Base-by-base conservation (phyloP, 805 yeast genomes). In the Yarrowia osloensis region DNA sequence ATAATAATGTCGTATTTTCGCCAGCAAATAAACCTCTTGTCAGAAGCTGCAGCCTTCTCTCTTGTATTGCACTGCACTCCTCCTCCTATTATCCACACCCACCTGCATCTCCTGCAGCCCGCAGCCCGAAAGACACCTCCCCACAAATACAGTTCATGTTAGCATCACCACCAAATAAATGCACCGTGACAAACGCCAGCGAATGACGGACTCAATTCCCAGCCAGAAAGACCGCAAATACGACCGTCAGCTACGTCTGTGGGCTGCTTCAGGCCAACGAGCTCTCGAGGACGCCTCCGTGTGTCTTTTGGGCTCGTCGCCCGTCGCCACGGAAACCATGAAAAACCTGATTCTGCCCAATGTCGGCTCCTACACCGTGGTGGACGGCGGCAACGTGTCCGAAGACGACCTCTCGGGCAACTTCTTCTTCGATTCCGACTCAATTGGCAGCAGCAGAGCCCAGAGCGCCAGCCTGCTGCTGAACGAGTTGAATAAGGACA, bases 211-310 rank as follows among this genome's bases (percentile, higher is more conserved):
- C 46, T 26, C 62, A 24, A 54, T 54, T 54, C 71, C 69, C 17
- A 59, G 69, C 26, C 68, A 67, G 13, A 71, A 70, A 57, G 75
- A 72, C 47, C 68, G 69, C 33, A 86, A 86, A 69, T 92, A 90
- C 74, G 97, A 93, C 76, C 82, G 99, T 42, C 98, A 94, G 74
- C 78, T 94, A 68, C 83, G 98, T 40, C 78, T 94, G 17, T 94
- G 98, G 98, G 92, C 90, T 1, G 73, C 82, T 0, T 76, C 81
- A 12, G 99, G 98, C 3, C 99, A 94, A 73, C 68, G 75, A 4
- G 78, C 80, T 7, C 79, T 94, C 19, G 84, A 84, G 35, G 72
- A 74, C 1, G 79, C 93, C 0, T 86, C 83, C 67, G 81, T 92
- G 3, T 84, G 91, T 67, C 75, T 91, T 2, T 71, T 91, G 2